Evolutionary conservation across 2,329 filamentous ascomycete species (phyloP), one percentile per base, ranked within the genome.

Genomic region (Cytospora leucostoma): DNA sequence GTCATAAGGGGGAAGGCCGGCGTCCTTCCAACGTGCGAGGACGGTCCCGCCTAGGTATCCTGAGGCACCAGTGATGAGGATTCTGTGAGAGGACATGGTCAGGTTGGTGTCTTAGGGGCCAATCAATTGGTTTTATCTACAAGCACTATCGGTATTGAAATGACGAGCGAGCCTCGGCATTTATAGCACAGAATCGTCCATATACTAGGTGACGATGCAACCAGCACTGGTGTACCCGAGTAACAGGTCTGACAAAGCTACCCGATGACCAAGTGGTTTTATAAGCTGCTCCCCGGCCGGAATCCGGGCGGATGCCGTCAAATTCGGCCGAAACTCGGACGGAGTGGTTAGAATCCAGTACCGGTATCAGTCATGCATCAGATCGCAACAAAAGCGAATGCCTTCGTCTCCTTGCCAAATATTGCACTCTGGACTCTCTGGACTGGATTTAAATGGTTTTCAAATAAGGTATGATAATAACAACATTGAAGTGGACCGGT

Each of bases 11-110:
- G 78, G 77, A 1, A 84, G 75, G 2, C 71, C 68, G 33, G 76
- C 73, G 4, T 64, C 60, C 1, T 70, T 67, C 64, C 76, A 74
- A 7, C 73, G 74, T 10, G 77, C 75, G 6, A 84, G 77, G 3
- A 84, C 71, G 0, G 75, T 77, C 3, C 82, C 82, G 27, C 82
- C 82, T 0, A 84, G 78, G 62, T 84, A 84, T 32, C 82, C 82
- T 0, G 81, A 83, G 34, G 68, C 80, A 10, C 82, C 82, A 0
- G 82, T 84, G 53, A 84, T 73, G 35, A 83, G 76, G 57, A 83
- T 75, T 12, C 62, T 62, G 47, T 68, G 67, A 7, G 63, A 40
- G 11, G 59, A 56, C 63, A 65, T 65, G 51, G 6, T 7, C 34
- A 10, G 19, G 47, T 57, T 60, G 7, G 50, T 55, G 33, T 13